These are phyloP conservation scores for Lasiosphaeris hirsuta DNA, from an alignment of 495 filamentous ascomycete species.

Conservation along the genomic window DNA sequence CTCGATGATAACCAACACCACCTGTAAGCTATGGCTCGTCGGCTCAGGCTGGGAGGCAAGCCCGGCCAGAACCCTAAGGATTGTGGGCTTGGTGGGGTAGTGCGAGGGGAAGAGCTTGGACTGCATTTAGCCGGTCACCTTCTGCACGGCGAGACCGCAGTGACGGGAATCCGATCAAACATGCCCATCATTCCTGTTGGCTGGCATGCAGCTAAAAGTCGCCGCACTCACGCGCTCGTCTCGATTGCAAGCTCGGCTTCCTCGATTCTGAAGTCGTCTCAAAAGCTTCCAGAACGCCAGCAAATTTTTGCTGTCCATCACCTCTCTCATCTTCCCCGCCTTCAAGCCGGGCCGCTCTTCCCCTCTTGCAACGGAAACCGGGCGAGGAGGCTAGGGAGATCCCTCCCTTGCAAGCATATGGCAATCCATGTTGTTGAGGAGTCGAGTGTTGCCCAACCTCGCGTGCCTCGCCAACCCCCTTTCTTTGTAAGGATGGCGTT, in stretches of 20 bases:
- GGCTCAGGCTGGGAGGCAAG: no score
- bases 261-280: neutral
- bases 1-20: no score
- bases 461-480: slow-evolving; percentile 6
- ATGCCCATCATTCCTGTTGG: slow-evolving; percentile 8
- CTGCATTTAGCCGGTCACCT: slow-evolving; percentile 22
- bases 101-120: slow-evolving; percentile 2
- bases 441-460: slow-evolving; percentile 13
- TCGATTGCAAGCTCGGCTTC: neutral
- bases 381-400: neutral
- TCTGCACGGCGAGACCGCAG: slow-evolving; percentile 19
- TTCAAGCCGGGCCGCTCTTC: neutral
- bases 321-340: slow-evolving; percentile 3
- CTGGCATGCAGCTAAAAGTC: slow-evolving; percentile 4
- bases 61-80: neutral
- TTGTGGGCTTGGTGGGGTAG: neutral
- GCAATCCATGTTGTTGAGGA: neutral
- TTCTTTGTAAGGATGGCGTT: slow-evolving; percentile 5
- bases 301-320: neutral
- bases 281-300: slow-evolving; percentile 11
- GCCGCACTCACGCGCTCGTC: neutral
- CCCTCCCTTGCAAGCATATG: neutral
- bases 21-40: no score
- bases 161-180: slow-evolving; percentile 23
- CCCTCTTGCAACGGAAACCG: neutral